A percentile compares a stretch with the other conserved stretches of the same genome.
Conservation (phyloP, 345 rosid genomes). For the Hibiscus mutabilis region DNA sequence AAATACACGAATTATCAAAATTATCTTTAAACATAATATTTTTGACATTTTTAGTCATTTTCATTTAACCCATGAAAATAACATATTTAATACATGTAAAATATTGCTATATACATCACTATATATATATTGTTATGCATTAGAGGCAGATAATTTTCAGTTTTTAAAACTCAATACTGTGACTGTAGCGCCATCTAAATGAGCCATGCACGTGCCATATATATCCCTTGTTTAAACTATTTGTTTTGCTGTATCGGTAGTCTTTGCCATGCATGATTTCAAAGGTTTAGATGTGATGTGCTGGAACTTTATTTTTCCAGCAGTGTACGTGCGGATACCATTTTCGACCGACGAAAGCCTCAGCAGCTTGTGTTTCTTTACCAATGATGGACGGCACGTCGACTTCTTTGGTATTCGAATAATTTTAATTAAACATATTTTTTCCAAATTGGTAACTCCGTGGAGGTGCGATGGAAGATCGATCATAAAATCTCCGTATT, state of each 20-base stretch:
- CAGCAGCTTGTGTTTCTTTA: slow-evolving; percentile 24
- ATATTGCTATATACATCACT: slow-evolving; percentile 17
- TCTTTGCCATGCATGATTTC: slow-evolving; percentile 22
- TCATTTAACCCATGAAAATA: no score
- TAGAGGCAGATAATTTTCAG: slow-evolving; percentile 7
- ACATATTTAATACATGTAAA: background rate
- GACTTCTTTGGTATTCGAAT: slow-evolving; percentile 22
- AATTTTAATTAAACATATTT: slow-evolving; percentile 28
- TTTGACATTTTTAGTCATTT: no score
- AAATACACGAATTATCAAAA: no score
- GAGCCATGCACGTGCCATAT: slow-evolving; percentile 17
- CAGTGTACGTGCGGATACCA: slow-evolving; percentile 37
- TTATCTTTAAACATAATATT: no score
- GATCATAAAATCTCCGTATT: slow-evolving; percentile 43
- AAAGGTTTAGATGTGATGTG: slow-evolving; percentile 27
- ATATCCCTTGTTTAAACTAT: background rate
- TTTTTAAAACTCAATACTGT: slow-evolving; percentile 29
- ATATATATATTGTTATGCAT: background rate
- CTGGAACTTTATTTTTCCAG: slow-evolving; percentile 28
- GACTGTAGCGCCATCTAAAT: slow-evolving; percentile 54
- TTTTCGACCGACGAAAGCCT: slow-evolving; percentile 28
- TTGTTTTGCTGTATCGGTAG: slow-evolving; percentile 1
- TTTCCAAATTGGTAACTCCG: slow-evolving; percentile 31
- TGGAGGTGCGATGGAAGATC: slow-evolving; percentile 57
- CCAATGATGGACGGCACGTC: slow-evolving; percentile 26